These are phyloP conservation scores for Melastoma malabathricum DNA, from an alignment of 345 rosid species.

Conservation along the genomic window DNA sequence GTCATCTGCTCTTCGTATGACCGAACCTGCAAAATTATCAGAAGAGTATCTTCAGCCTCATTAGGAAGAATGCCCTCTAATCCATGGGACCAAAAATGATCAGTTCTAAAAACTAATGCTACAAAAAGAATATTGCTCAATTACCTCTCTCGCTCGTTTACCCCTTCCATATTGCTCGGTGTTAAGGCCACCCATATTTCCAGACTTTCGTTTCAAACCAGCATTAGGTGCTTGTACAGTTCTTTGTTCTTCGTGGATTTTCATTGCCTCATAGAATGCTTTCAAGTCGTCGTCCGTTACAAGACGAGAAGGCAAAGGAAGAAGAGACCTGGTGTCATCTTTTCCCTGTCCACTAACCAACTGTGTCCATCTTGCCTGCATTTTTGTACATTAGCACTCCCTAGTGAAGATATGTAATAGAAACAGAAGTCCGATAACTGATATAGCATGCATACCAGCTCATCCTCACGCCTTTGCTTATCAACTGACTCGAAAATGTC, in stretches of 20 bases:
- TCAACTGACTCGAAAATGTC: conserved; percentile 82
- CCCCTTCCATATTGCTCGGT: conserved; percentile 83
- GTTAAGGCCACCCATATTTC: conserved; percentile 43
- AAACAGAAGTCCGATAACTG: not conserved
- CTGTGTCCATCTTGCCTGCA: conserved; percentile 65
- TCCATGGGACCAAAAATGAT: not conserved
- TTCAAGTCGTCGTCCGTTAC: conserved; percentile 75
- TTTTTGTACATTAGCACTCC: not conserved
- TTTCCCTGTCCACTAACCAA: conserved; percentile 33
- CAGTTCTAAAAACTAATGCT: not conserved
- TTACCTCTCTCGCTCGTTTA: conserved; percentile 89
- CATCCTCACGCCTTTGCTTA: conserved; percentile 52
- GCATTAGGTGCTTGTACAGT: conserved; percentile 26
- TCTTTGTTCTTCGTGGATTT: conserved; percentile 50
- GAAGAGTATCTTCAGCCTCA: conserved; percentile 2
- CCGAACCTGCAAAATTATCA: conserved; percentile 38
- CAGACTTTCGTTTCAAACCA: conserved; percentile 54
- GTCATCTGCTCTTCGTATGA: conserved; percentile 91
- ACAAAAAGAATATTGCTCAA: conserved; percentile 18
- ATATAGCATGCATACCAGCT: conserved; percentile 35
- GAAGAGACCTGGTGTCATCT: conserved; percentile 24
- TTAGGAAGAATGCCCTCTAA: too few relatives aligned
- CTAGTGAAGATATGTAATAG: not conserved
- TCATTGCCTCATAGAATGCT: conserved; percentile 58
- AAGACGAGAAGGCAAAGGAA: conserved; percentile 67